Evolutionary conservation across 257 asterid species (phyloP), one percentile per base, ranked within the genome.

Genomic region (Mentha longifolia): DNA sequence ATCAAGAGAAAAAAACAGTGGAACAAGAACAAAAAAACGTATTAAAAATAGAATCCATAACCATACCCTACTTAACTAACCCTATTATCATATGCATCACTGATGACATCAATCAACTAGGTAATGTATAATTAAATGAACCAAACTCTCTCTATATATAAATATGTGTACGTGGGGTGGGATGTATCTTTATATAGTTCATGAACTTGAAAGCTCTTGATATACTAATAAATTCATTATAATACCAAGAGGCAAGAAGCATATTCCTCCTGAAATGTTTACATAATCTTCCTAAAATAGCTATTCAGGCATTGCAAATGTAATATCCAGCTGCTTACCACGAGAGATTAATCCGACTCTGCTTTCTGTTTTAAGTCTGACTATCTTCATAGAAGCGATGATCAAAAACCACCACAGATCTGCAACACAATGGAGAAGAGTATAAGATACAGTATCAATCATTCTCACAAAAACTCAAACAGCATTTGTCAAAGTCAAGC

Each of bases 81-180:
- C 30, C 28, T 14, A 56, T 28, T 10, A 25, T 56, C n/a, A 28
- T 69, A 28, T 69, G 46, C 74, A 41, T 55, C 74, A 68, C 31
- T 31, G 43, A 25, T 55, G 56, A 68, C 42, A 68, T 56, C 56
- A 39, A 60, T 30, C 41, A 46, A 7, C 17, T 47, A 71, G 70
- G 69, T 47, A 31, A 6, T 33, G 17, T 0, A 61, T 15, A 46
- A 10, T 16, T 7, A 50, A 50, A 1, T 50, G 61, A 20, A 9
- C 31, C 31, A n/a, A n/a, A n/a, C n/a, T 28, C 14, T 20, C n/a
- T 16, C 14, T 52, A 19, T 8, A 50, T 9, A 54, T 7, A 51
- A 13, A 6, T 15, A 3, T 46, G 4, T n/a, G n/a, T n/a, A n/a
- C n/a, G n/a, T 64, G 52, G 33, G 39, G 19, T 42, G 12, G 47